These are phyloP conservation scores for Omphalea diandra DNA, from an alignment of 441 rosid genomes.

Conservation along the genomic window DNA sequence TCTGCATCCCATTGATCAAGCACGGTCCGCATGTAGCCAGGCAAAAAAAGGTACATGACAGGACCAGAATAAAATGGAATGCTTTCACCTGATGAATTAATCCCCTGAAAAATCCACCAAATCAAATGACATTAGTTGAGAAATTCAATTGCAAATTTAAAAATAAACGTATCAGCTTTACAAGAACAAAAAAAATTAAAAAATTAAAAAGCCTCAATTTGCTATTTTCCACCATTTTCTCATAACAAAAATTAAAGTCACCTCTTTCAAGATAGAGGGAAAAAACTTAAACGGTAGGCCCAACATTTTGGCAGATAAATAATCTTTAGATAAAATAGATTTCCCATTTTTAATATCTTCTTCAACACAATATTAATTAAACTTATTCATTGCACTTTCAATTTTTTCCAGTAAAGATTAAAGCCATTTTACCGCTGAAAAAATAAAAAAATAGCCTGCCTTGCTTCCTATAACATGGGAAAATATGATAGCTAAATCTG, in stretches of 20 bases:
- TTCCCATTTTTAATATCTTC: not conserved
- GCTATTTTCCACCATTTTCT: not conserved
- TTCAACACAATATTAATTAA: not conserved
- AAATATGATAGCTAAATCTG: too few species aligned
- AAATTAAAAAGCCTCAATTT: not conserved
- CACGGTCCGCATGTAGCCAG: slow-evolving; percentile 44
- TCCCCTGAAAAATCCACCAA: slow-evolving; percentile 55
- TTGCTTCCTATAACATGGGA: slow-evolving; percentile 22
- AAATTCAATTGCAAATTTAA: not conserved
- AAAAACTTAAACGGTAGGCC: not conserved
- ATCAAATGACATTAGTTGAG: too few species aligned
- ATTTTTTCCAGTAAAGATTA: not conserved
- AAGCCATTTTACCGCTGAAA: not conserved
- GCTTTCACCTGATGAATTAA: slow-evolving; percentile 39
- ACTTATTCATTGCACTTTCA: not conserved
- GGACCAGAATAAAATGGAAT: slow-evolving; percentile 45
- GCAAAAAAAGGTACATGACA: slow-evolving; percentile 52
- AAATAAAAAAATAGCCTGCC: not conserved
- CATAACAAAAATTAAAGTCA: too few species aligned
- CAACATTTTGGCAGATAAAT: not conserved
- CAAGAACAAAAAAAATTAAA: too few species aligned
- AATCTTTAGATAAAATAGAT: not conserved
- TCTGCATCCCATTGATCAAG: slow-evolving; percentile 42
- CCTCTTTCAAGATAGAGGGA: too few species aligned
- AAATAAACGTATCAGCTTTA: not conserved